Conservation (phyloP, 2,329 filamentous ascomycete genomes). For the Rosellinia necatrix region DNA sequence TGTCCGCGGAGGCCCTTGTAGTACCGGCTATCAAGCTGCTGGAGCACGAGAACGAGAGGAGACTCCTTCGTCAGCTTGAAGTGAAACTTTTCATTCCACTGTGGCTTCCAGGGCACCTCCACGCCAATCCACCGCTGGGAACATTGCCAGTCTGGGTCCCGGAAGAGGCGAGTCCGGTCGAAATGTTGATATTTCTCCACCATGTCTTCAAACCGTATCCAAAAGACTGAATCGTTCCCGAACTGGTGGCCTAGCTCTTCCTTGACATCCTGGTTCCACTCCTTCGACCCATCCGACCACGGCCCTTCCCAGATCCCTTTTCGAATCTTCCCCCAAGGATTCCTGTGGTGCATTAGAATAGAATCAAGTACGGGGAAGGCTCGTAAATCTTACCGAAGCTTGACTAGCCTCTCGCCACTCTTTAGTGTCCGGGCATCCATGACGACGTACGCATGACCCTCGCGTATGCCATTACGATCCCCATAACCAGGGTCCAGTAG, state of each 20-base stretch:
- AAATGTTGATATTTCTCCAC: constrained; percentile 66
- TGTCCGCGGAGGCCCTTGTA: constrained; percentile 65
- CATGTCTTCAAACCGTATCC: constrained; percentile 67
- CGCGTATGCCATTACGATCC: constrained; percentile 61
- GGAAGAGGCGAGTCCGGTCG: constrained; percentile 66
- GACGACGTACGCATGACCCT: constrained; percentile 64
- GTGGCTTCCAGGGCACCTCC: constrained; percentile 64
- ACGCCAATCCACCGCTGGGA: constrained; percentile 65
- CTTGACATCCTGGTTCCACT: constrained; percentile 64
- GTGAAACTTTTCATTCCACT: constrained; percentile 66
- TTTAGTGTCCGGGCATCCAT: constrained; percentile 60
- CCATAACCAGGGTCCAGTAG: constrained; percentile 67
- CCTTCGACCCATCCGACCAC: constrained; percentile 64
- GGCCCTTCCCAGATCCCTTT: constrained; percentile 65
- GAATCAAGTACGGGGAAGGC: background rate
- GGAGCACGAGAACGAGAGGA: constrained; percentile 62
- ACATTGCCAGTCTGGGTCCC: constrained; percentile 61
- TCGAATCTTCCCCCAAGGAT: constrained; percentile 63
- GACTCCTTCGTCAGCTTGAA: constrained; percentile 61
- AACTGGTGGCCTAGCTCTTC: constrained; percentile 63
- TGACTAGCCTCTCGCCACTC: constrained; percentile 59
- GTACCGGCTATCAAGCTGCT: constrained; percentile 66
- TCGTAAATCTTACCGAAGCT: constrained; percentile 47
- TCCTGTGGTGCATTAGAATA: constrained; percentile 42
- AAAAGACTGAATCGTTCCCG: constrained; percentile 66